Conservation (phyloP, 2,329 filamentous ascomycete species). For the Aspergillus bombycis region DNA sequence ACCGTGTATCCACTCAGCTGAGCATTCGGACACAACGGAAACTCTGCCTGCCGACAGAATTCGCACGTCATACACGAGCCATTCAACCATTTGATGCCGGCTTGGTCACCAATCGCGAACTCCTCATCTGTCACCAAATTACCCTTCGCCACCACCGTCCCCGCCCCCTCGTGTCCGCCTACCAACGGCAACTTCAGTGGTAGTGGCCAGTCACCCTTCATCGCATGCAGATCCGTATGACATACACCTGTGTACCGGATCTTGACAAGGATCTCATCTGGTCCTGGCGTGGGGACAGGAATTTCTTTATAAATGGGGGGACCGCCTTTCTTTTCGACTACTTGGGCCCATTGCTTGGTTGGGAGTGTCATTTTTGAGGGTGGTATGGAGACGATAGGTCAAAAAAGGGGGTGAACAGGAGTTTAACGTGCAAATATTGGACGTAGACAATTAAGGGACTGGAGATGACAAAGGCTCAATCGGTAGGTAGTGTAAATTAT, state of each 20-base stretch:
- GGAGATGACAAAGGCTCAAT: no score
- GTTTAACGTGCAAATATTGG: no score
- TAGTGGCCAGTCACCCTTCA: constrained; percentile 89
- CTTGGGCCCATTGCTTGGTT: constrained; percentile 85
- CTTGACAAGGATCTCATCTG: constrained; percentile 90
- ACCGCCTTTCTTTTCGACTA: constrained; percentile 79
- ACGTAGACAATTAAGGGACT: no score
- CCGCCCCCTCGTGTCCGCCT: constrained; percentile 79
- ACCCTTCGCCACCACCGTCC: constrained; percentile 79
- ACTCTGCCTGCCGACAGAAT: constrained; percentile 79
- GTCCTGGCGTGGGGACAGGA: constrained; percentile 76
- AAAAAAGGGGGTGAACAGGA: no score
- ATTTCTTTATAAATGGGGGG: constrained; percentile 63
- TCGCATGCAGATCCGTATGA: constrained; percentile 81
- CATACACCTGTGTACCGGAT: constrained; percentile 89
- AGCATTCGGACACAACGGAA: constrained; percentile 77
- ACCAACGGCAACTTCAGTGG: constrained; percentile 83
- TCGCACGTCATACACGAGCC: constrained; percentile 80
- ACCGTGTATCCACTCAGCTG: constrained; percentile 87
- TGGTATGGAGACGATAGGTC: no score
- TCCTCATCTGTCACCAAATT: constrained; percentile 76
- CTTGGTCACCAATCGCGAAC: constrained; percentile 79
- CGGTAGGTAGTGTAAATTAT: no score
- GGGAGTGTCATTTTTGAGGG: constrained; percentile 67
- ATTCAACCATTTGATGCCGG: constrained; percentile 91